phyloP scores from a whole-genome alignment of 345 rosid species.

The Gynandropsis gynandra region DNA sequence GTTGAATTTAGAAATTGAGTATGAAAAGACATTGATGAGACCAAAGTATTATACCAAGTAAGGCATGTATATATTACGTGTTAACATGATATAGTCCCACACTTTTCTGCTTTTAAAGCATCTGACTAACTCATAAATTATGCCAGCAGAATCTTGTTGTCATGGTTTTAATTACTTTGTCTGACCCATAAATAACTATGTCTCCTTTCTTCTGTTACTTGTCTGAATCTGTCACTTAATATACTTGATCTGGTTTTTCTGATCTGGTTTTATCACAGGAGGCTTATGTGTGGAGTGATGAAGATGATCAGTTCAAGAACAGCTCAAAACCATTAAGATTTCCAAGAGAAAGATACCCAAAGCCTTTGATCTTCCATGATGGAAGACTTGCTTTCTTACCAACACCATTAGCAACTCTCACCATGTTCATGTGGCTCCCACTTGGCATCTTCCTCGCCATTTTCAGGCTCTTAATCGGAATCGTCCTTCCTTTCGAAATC shows the following conservation, averaged over 20 bases:
- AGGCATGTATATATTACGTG: neutral
- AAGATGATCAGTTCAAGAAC: conserved; percentile 31
- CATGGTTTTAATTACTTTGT: no score
- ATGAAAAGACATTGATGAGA: no score
- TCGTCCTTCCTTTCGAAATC: conserved; percentile 52
- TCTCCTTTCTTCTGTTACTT: no score
- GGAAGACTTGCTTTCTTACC: conserved; percentile 98
- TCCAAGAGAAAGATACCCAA: conserved; percentile 77
- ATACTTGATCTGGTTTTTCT: neutral
- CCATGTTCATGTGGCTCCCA: conserved; percentile 79
- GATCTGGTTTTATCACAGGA: conserved; percentile 37
- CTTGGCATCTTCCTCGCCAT: conserved; percentile 51
- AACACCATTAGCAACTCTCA: conserved; percentile 60
- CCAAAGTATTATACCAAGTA: no score
- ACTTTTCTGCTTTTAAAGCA: neutral
- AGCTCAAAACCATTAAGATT: conserved; percentile 22
- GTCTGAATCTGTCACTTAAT: neutral
- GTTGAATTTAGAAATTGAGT: no score
- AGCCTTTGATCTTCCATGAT: conserved; percentile 82
- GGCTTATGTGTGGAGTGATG: conserved; percentile 55
- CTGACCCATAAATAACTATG: no score
- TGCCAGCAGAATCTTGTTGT: no score
- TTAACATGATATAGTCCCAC: neutral
- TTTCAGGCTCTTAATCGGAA: conserved; percentile 54
- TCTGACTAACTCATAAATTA: no score